Evolutionary conservation across 208 protist genomes (phyloP).

Genomic region (Novymonas esmeraldas): DNA sequence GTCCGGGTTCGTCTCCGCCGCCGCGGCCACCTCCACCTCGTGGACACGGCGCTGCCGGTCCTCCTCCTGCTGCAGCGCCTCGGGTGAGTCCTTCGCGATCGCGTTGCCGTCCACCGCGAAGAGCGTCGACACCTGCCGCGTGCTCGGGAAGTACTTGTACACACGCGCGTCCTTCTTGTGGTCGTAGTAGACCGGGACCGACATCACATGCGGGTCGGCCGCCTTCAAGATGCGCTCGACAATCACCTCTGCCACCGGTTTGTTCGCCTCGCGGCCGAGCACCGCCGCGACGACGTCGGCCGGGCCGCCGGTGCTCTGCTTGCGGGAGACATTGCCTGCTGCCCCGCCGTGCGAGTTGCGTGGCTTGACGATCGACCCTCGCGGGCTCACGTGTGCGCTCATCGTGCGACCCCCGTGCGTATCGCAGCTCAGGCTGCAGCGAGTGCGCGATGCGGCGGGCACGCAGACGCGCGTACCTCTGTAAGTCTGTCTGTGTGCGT

Average conservation of each 20-base stretch:
- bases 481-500: too few species aligned
- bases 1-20: constrained; percentile 87
- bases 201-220: constrained; percentile 92
- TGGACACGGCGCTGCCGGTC: constrained; percentile 74
- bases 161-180: constrained; percentile 92
- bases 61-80: constrained; percentile 90
- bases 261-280: constrained; percentile 25
- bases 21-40: constrained; percentile 72
- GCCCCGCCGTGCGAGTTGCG: constrained; percentile 5
- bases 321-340: constrained; percentile 16
- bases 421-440: too few species aligned
- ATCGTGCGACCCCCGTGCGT: constrained; percentile 1
- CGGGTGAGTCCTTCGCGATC: constrained; percentile 80
- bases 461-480: too few species aligned
- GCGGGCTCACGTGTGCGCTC: constrained; percentile 13
- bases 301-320: constrained; percentile 25
- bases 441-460: too few species aligned
- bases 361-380: constrained; percentile 16
- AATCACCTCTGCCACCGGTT: constrained; percentile 54
- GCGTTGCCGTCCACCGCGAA: constrained; percentile 84
- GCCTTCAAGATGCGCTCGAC: constrained; percentile 94
- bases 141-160: constrained; percentile 90
- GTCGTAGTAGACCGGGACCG: constrained; percentile 92
- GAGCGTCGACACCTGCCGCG: constrained; percentile 88
- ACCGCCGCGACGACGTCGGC: constrained; percentile 14